Evolutionary conservation across 306 rosid species (phyloP), one percentile per base, ranked within the genome.

Genomic region (Acacia crassicarpa): DNA sequence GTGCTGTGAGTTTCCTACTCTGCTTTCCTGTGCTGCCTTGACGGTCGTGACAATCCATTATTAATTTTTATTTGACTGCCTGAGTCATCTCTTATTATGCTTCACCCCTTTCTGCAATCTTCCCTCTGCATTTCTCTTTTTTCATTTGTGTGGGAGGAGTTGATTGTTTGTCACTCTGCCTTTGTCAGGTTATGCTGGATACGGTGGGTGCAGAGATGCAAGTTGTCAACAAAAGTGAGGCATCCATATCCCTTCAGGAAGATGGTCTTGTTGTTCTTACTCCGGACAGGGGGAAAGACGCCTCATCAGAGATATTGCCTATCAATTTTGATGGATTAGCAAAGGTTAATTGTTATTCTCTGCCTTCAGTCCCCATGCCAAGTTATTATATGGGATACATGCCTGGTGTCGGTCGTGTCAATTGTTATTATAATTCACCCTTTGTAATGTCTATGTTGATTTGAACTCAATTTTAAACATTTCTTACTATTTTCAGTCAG

Each of bases 201-300:
- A 93, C 97, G 0, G 96, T 91, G 51, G 98, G 96, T 14, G 88
- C 98, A 12, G 98, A 93, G 87, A 81, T 93, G 94, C 96, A 93
- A 91, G 98, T 91, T 78, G 86, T 89, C 33, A 93, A 93, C 85
- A 89, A 76, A 81, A 81, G 86, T 14, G 96, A 80, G 89, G 86
- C 83, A 48, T 23, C 94, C 8, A 90, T 93, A 83, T 83, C 92
- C 4, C 96, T 91, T 76, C 40, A 71, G 84, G 90, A 74, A 59
- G 83, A 88, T 85, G 96, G 63, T 51, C 67, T 82, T 76, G 98
- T 93, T 86, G 86, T 93, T 72, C 88, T 93, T 65, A 93, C 95
- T 19, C 99, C 98, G 41, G 82, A 91, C 78, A 77, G 80, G 75
- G 93, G 84, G 49, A 85, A 90, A 77, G 97, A 93, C 81, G 97